Percentiles rank a stretch among this genome's conserved stretches.
phyloP scores from a whole-genome alignment of 768 basidiomycete species.

The Pulveroboletus frians region DNA sequence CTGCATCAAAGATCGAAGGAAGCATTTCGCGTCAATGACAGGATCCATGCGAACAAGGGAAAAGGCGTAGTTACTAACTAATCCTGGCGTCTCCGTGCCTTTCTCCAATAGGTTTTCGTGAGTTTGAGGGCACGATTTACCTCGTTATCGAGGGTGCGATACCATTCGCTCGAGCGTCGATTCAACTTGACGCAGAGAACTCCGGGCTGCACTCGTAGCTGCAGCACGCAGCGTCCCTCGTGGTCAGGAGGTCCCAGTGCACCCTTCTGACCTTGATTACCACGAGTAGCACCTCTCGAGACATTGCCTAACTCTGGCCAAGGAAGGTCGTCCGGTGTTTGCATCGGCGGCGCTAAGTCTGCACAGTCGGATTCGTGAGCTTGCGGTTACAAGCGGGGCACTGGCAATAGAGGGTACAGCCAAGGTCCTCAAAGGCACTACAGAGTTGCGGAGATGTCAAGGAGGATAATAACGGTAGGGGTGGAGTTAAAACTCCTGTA shows the following conservation, averaged over 20 bases:
- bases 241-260: constrained; percentile 65
- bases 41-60: background rate
- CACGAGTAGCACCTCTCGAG: constrained; percentile 75
- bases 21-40: constrained; percentile 5
- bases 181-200: constrained; percentile 73
- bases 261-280: constrained; percentile 84
- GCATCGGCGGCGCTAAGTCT: constrained; percentile 28
- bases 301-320: constrained; percentile 87
- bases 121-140: constrained; percentile 77
- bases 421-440: constrained; percentile 10
- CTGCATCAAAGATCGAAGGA: constrained; percentile 8
- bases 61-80: constrained; percentile 30
- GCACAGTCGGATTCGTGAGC: constrained; percentile 3
- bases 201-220: constrained; percentile 78
- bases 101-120: constrained; percentile 84
- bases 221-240: constrained; percentile 72
- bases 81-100: constrained; percentile 75
- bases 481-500: constrained; percentile 35
- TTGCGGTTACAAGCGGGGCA: constrained; percentile 4
- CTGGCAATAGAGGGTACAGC: constrained; percentile 11
- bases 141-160: constrained; percentile 69
- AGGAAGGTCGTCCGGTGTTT: constrained; percentile 65
- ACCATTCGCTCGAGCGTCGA: constrained; percentile 77
- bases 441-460: constrained; percentile 15
- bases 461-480: constrained; percentile 26